These are phyloP conservation scores for Boletus semigastroideus DNA, from an alignment of 1,284 basidiomycete species.

Conservation along the genomic window DNA sequence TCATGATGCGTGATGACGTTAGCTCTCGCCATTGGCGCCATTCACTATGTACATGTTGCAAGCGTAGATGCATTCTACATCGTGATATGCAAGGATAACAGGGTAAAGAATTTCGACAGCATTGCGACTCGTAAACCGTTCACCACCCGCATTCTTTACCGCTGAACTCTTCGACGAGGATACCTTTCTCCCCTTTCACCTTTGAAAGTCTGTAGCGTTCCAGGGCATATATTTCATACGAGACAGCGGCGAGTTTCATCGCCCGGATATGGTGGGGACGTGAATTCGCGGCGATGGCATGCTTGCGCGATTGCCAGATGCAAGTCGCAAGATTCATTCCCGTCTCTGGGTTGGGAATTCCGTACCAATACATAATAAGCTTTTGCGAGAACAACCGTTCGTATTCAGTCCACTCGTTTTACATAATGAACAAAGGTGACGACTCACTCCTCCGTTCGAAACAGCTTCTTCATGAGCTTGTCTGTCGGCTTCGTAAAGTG, in stretches of 20 bases:
- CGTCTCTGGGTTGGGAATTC: constrained; percentile 70
- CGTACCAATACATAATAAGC: constrained; percentile 89
- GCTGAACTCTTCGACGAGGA: constrained; percentile 59
- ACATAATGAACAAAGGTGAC: not conserved
- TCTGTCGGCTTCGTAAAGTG: constrained; percentile 82
- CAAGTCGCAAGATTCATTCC: constrained; percentile 93
- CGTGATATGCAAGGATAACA: not conserved
- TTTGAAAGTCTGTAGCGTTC: constrained; percentile 77
- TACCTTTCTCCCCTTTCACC: constrained; percentile 49
- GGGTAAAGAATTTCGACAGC: constrained; percentile 1
- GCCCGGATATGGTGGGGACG: constrained; percentile 80
- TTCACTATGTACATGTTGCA: not conserved
- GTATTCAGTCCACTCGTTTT: constrained; percentile 2
- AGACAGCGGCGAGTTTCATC: constrained; percentile 73
- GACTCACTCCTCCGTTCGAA: constrained; percentile 73
- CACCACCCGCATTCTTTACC: constrained; percentile 75
- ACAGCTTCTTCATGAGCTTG: constrained; percentile 90
- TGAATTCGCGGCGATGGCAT: constrained; percentile 78
- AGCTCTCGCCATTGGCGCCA: not conserved
- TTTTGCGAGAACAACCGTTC: constrained; percentile 27
- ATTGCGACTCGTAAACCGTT: constrained; percentile 5
- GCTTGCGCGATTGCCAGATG: constrained; percentile 86
- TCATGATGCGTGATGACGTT: not conserved
- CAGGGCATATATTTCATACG: constrained; percentile 79
- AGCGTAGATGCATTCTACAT: not conserved